These are phyloP conservation scores for Macrolepiota fuliginosa DNA, from an alignment of 768 basidiomycete species.

Conservation along the genomic window DNA sequence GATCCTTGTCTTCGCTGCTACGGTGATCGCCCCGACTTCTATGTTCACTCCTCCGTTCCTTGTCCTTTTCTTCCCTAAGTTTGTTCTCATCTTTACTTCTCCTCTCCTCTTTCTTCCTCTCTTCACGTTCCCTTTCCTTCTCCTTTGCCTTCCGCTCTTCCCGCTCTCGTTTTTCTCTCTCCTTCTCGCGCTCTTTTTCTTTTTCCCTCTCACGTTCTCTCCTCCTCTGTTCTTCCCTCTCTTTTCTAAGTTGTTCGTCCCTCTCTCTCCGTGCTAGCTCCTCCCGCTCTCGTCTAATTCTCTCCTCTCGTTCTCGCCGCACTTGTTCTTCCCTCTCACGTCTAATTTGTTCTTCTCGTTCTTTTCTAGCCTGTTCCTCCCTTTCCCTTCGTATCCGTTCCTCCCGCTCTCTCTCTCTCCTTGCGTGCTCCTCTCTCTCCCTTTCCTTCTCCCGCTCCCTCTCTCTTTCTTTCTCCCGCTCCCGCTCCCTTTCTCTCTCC, in stretches of 20 bases:
- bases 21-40: slow-evolving; percentile 6
- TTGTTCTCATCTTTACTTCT: slow-evolving; percentile 9
- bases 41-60: slow-evolving; percentile 10
- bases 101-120: slow-evolving; percentile 11
- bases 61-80: slow-evolving; percentile 11
- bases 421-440: slow-evolving; percentile 18
- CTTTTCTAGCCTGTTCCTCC: slow-evolving; percentile 13
- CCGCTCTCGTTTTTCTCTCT: slow-evolving; percentile 10
- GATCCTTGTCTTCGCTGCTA: slow-evolving; percentile 10
- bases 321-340: slow-evolving; percentile 17
- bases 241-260: slow-evolving; percentile 18
- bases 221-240: slow-evolving; percentile 17
- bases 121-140: slow-evolving; percentile 10
- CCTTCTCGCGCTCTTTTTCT: background rate
- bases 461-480: slow-evolving; percentile 1
- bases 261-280: slow-evolving; percentile 13
- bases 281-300: slow-evolving; percentile 9
- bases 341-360: slow-evolving; percentile 4
- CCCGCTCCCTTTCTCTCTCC: slow-evolving; percentile 12
- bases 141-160: slow-evolving; percentile 10
- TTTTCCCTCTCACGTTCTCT: slow-evolving; percentile 5
- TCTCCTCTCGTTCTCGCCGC: slow-evolving; percentile 19
- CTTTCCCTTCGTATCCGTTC: slow-evolving; percentile 7
- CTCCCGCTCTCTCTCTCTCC: slow-evolving; percentile 13
- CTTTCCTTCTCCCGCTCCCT: slow-evolving; percentile 14